phyloP scores from a whole-genome alignment of 2,329 filamentous ascomycete species.

The Aspergillus latus region DNA sequence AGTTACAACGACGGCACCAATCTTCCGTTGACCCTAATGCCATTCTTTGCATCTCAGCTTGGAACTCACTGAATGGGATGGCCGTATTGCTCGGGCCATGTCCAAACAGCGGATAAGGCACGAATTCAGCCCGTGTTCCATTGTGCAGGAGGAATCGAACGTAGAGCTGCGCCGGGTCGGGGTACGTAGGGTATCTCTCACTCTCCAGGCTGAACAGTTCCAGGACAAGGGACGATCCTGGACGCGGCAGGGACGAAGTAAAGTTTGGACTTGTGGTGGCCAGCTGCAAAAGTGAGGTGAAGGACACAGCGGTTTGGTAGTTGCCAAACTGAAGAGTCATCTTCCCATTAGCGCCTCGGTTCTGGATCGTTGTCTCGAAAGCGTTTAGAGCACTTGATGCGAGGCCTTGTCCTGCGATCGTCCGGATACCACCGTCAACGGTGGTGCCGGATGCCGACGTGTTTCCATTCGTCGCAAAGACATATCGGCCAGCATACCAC shows the following conservation, averaged over 20 bases:
- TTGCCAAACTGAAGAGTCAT: conserved; percentile 53
- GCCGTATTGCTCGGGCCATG: conserved; percentile 46
- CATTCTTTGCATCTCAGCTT: conserved; percentile 45
- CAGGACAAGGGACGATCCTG: conserved; percentile 52
- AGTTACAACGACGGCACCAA: conserved; percentile 55
- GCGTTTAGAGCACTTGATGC: conserved; percentile 40
- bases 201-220: conserved; percentile 51
- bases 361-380: conserved; percentile 41
- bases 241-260: conserved; percentile 50
- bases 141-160: conserved; percentile 60
- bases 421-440: conserved; percentile 32
- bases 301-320: conserved; percentile 51
- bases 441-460: conserved; percentile 31
- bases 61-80: conserved; percentile 54
- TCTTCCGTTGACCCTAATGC: conserved; percentile 45
- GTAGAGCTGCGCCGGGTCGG: conserved; percentile 48
- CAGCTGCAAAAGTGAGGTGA: conserved; percentile 50
- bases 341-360: conserved; percentile 39
- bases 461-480: conserved; percentile 51
- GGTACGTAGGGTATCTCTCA: conserved; percentile 38
- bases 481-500: conserved; percentile 51
- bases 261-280: conserved; percentile 44
- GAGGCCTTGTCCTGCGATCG: conserved; percentile 47
- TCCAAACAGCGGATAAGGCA: conserved; percentile 53
- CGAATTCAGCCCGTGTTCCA: conserved; percentile 45